Evolutionary conservation across 2,329 filamentous ascomycete genomes (phyloP).

Genomic region (Colletotrichum orchidophilum): DNA sequence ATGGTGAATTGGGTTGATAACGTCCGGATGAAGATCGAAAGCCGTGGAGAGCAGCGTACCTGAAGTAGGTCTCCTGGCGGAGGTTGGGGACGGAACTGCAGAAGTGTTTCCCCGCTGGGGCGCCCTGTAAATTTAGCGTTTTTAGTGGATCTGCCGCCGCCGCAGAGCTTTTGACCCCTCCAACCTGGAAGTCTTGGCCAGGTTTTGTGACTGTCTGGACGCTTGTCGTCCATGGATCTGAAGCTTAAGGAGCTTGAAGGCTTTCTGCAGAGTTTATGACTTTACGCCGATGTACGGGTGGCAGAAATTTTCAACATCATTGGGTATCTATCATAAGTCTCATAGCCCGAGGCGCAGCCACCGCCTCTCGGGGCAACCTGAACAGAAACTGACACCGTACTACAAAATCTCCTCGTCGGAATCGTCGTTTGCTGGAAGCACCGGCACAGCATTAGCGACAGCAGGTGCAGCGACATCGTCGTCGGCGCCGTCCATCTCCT

Average conservation of each 20-base stretch:
- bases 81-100: conserved; percentile 15
- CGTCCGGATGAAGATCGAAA: conserved; percentile 2
- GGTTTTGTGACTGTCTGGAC: neutral
- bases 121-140: conserved; percentile 28
- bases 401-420: conserved; percentile 34
- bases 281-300: neutral
- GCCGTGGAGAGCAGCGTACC: neutral
- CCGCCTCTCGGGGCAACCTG: conserved; percentile 1
- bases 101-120: neutral
- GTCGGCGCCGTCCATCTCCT: conserved; percentile 45
- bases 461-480: conserved; percentile 2
- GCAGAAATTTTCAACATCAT: conserved; percentile 12
- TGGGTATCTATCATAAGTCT: conserved; percentile 34
- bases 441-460: neutral
- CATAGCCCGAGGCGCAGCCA: conserved; percentile 29
- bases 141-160: conserved; percentile 1
- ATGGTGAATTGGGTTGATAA: conserved; percentile 1
- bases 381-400: neutral
- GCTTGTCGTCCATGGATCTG: too few relatives aligned
- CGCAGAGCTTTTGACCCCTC: neutral
- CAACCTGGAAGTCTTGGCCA: neutral
- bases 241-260: neutral
- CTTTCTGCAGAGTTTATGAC: neutral
- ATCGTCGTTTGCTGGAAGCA: conserved; percentile 15
- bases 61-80: neutral